Percentiles rank a stretch among this genome's conserved stretches.
Conservation (phyloP, 2,329 filamentous ascomycete species). For the Hawksworthiomyces lignivorus region DNA sequence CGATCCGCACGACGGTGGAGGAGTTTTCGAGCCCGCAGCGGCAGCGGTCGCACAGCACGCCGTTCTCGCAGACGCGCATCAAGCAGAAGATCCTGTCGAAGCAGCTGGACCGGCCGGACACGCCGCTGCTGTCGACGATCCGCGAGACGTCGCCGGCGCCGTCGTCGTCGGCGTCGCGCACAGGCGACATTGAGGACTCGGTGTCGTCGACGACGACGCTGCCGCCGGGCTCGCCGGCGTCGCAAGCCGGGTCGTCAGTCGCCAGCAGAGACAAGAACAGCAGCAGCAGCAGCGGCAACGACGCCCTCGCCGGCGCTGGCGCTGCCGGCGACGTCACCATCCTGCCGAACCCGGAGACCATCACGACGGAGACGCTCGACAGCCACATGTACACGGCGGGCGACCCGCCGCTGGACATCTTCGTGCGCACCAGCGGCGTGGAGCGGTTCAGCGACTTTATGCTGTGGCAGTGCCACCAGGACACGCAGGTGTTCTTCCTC, state of each 20-base stretch:
- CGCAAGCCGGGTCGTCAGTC: too few species aligned
- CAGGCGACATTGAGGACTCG: constrained; percentile 44
- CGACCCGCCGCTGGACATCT: constrained; percentile 80
- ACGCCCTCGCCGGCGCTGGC: constrained; percentile 23
- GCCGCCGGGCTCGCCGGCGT: constrained; percentile 41
- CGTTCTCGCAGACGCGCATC: constrained; percentile 84
- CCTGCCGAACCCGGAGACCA: constrained; percentile 71
- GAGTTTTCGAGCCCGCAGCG: constrained; percentile 72
- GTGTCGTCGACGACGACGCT: constrained; percentile 55
- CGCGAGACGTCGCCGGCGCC: constrained; percentile 39
- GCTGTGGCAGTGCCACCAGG: constrained; percentile 95
- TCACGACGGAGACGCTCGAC: constrained; percentile 73
- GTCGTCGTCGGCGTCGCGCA: constrained; percentile 33
- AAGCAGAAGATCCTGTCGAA: constrained; percentile 74
- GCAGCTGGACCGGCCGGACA: constrained; percentile 43
- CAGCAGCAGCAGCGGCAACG: too few species aligned
- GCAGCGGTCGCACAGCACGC: constrained; percentile 54
- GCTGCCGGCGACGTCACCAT: constrained; percentile 28
- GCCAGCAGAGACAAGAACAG: too few species aligned
- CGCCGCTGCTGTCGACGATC: constrained; percentile 42
- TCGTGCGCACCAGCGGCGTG: constrained; percentile 88
- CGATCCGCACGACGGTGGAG: constrained; percentile 78
- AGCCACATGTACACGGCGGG: constrained; percentile 82
- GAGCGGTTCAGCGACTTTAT: constrained; percentile 93
- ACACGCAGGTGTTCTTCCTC: constrained; percentile 87